phyloP scores from a whole-genome alignment of 805 yeast species.

The Kurtzmaniella cleridarum region DNA sequence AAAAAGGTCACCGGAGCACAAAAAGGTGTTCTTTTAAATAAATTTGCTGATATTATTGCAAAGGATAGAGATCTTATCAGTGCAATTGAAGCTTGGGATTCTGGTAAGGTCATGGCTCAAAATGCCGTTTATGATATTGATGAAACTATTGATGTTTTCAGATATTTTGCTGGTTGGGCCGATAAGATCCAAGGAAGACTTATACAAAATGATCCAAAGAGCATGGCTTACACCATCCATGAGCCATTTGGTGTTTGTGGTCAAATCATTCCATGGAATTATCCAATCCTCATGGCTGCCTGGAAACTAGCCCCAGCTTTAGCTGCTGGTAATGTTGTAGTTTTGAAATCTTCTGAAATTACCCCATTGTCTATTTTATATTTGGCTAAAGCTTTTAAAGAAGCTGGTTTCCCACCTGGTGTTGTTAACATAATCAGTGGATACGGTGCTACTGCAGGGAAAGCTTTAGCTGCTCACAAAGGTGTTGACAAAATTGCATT shows the following conservation, averaged over 20 bases:
- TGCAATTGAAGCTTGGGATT: conserved; percentile 43
- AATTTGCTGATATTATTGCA: conserved; percentile 32
- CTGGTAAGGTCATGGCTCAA: conserved; percentile 40
- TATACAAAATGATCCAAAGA: conserved; percentile 39
- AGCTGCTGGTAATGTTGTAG: conserved; percentile 71
- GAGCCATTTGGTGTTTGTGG: conserved; percentile 48
- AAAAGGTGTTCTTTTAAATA: conserved; percentile 31
- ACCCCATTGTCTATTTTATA: conserved; percentile 68
- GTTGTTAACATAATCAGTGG: conserved; percentile 70
- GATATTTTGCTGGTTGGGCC: conserved; percentile 60
- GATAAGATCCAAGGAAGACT: conserved; percentile 49
- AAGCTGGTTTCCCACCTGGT: conserved; percentile 76
- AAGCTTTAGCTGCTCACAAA: conserved; percentile 55
- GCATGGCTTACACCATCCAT: conserved; percentile 62
- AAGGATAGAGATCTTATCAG: conserved; percentile 28
- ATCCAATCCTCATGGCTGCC: conserved; percentile 56
- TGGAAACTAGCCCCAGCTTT: conserved; percentile 84
- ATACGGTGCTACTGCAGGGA: conserved; percentile 65
- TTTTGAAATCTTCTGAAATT: conserved; percentile 69
- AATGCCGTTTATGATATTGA: conserved; percentile 48
- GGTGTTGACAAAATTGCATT: conserved; percentile 57
- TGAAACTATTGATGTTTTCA: conserved; percentile 39
- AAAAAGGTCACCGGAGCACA: conserved; percentile 39
- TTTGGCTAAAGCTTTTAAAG: conserved; percentile 51
- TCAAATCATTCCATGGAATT: conserved; percentile 45